Conservation (phyloP, 805 yeast species). For the Zygosaccharomyces lentus region DNA sequence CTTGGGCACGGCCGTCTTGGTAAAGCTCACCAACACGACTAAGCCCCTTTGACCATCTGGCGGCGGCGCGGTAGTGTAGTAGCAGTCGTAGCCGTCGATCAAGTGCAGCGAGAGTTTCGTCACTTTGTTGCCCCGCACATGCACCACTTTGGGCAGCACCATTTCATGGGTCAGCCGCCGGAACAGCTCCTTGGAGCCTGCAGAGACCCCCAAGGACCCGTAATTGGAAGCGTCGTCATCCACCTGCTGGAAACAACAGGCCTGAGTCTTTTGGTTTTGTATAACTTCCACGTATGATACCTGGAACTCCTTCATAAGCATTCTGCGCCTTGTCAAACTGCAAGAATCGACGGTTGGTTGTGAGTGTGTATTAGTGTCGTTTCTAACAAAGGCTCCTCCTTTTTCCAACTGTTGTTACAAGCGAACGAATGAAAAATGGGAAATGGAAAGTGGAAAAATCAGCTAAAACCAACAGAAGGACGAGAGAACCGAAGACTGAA, state of each 20-base stretch:
- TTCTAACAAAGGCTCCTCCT: not conserved
- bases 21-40: conserved; percentile 27
- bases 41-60: conserved; percentile 7
- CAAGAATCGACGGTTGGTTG: not conserved
- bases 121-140: conserved; percentile 32
- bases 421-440: not conserved
- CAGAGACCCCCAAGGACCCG: conserved; percentile 22
- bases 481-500: not conserved
- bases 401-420: not conserved
- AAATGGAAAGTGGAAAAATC: too few relatives aligned
- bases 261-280: conserved; percentile 18
- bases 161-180: conserved; percentile 29
- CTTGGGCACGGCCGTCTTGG: conserved; percentile 26
- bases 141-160: conserved; percentile 32
- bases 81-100: conserved; percentile 35
- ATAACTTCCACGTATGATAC: conserved; percentile 31
- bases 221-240: conserved; percentile 15
- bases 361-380: not conserved
- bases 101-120: conserved; percentile 31
- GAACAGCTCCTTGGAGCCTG: conserved; percentile 21
- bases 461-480: too few relatives aligned
- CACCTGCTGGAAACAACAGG: conserved; percentile 24
- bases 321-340: not conserved
- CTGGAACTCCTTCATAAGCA: conserved; percentile 14
- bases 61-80: conserved; percentile 26